Evolutionary conservation across 352 stramenopile species (phyloP).

Genomic region (Albugo laibachii): DNA sequence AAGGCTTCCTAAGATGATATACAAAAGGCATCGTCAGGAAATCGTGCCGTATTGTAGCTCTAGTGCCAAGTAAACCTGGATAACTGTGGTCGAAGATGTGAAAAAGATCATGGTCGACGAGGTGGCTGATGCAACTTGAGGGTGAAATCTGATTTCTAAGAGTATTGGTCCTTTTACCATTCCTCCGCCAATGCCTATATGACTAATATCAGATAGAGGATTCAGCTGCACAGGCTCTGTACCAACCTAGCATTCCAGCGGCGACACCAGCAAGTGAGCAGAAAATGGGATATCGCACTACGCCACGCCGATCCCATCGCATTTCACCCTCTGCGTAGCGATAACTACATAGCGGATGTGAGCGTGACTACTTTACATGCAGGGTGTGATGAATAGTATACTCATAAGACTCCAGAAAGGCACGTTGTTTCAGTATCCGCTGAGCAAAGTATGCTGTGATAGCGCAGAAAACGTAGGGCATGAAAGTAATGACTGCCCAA

Average conservation of each 20-base stretch:
- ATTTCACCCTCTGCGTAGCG: slow-evolving; percentile 93
- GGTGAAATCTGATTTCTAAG: slow-evolving; percentile 76
- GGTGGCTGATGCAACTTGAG: slow-evolving; percentile 72
- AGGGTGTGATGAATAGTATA: background rate
- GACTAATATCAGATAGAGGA: background rate
- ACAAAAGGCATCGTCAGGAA: slow-evolving; percentile 20
- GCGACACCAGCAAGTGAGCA: slow-evolving; percentile 53
- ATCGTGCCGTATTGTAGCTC: background rate
- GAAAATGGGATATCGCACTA: slow-evolving; percentile 63
- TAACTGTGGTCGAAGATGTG: slow-evolving; percentile 89
- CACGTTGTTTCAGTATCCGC: slow-evolving; percentile 41
- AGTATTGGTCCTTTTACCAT: slow-evolving; percentile 84
- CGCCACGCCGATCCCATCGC: slow-evolving; percentile 80
- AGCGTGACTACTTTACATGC: slow-evolving; percentile 3
- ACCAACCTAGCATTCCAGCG: slow-evolving; percentile 25
- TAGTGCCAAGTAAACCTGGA: slow-evolving; percentile 13
- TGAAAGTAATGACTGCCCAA: background rate
- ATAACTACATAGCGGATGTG: slow-evolving; percentile 23
- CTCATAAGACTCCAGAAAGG: slow-evolving; percentile 26
- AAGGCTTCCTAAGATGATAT: slow-evolving; percentile 87
- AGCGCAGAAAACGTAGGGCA: slow-evolving; percentile 29
- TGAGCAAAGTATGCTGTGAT: slow-evolving; percentile 58
- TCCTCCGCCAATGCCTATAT: slow-evolving; percentile 75
- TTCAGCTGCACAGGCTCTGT: background rate
- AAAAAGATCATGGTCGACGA: slow-evolving; percentile 87